Evolutionary conservation across 192 early-diverging fungal species (phyloP), one percentile per base, ranked within the genome.

Genomic region (Spizellomyces sp.): DNA sequence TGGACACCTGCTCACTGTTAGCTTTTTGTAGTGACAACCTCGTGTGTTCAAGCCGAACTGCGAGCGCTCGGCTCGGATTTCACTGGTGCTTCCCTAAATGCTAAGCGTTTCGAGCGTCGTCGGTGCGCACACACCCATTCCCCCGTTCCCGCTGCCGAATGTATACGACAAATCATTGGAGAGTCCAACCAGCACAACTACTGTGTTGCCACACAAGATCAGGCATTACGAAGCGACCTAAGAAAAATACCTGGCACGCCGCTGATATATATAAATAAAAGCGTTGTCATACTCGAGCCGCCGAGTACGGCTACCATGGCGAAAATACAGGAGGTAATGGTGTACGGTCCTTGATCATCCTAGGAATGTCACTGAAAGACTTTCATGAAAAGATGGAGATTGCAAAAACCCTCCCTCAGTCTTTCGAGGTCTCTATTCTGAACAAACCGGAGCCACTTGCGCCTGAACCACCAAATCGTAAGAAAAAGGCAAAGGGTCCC

Each of bases 131-230:
- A 98, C 75, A 69, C 81, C 1, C 81, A 80, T 22, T 77, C 93
- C 8, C 62, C 70, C 21, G 76, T 90, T 6, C 62, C 79, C 6
- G 90, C 90, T 56, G 71, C 84, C 7, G 75, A 89, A 41, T 98
- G 96, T 69, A 78, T 97, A 9, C 61, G 72, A 9, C 83, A 90
- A 48, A 88, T 98, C 63, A 89, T 98, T 65, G 84, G 89, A 42
- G 71, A 73, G 0, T 74, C 81, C 44, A 96, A 98, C 80, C 80
- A 86, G 64, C 86, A 93, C 79, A 89, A 92, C 76, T 97, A 95
- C 62, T 89, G 91, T 45, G 86, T 97, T 0, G 96, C 93, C 1
- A 89, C 89, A 5, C 94, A 98, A 72, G 90, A 93, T 75, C 69
- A 77, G 6, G 73, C 76, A 1, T 81, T 97, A 46, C 83, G 94